Percentiles rank a stretch among this genome's conserved stretches.
Evolutionary conservation across 2,329 filamentous ascomycete genomes (phyloP).

Genomic region (Alternaria triticina): DNA sequence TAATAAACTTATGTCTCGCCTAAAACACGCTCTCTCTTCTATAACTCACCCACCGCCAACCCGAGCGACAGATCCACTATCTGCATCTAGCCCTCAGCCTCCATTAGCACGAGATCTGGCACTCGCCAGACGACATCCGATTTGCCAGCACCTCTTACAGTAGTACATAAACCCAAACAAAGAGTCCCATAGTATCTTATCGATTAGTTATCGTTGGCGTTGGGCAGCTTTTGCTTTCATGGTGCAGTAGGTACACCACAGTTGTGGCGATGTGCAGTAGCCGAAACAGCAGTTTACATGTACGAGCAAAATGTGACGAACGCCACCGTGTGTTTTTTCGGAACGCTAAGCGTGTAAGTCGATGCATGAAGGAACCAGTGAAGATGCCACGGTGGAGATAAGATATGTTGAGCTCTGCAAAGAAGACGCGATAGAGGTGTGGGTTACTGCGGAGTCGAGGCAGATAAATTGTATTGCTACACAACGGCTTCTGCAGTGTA

Average conservation of each 20-base stretch:
- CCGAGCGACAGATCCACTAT: neutral
- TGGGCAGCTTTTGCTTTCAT: neutral
- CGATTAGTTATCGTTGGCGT: neutral
- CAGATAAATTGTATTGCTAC: neutral
- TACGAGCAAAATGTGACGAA: neutral
- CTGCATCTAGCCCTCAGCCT: neutral
- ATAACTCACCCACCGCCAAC: neutral
- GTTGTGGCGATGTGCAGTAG: slow-evolving; percentile 1
- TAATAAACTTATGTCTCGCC: neutral
- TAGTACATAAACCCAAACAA: neutral
- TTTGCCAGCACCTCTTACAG: neutral
- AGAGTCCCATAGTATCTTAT: neutral
- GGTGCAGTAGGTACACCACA: neutral
- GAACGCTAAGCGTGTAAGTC: neutral
- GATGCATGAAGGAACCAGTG: neutral
- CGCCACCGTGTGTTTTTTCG: neutral
- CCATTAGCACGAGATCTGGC: neutral
- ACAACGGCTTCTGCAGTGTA: neutral
- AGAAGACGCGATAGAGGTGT: neutral
- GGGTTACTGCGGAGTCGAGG: neutral
- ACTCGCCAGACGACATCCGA: neutral
- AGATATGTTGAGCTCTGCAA: neutral
- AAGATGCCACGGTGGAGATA: neutral
- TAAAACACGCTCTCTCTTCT: neutral
- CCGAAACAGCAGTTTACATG: neutral